Evolutionary conservation across 2,329 filamentous ascomycete genomes (phyloP).

Genomic region (Sclerotinia subarctica): DNA sequence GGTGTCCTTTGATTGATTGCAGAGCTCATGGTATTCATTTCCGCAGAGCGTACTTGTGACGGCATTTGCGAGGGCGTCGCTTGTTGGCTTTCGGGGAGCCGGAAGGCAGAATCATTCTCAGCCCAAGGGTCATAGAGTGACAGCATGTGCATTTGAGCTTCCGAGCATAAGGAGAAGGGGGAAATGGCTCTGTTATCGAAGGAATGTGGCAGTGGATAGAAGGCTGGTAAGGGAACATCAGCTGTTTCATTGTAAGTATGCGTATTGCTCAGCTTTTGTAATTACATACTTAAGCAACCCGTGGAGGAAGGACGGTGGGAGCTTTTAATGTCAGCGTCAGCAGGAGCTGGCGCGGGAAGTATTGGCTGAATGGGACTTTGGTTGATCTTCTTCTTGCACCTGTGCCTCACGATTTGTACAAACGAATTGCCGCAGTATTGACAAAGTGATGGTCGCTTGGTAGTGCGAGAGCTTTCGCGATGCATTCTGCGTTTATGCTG

Average conservation of each 20-base stretch:
- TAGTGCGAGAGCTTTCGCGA: no score
- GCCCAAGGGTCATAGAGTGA: no score
- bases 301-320: background rate
- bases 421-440: background rate
- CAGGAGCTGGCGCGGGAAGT: background rate
- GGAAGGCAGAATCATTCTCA: no score
- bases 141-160: background rate
- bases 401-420: background rate
- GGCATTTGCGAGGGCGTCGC: background rate
- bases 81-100: background rate
- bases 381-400: background rate
- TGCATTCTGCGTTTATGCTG: background rate
- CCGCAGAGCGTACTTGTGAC: no score
- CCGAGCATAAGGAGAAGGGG: background rate
- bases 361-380: background rate
- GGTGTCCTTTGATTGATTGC: background rate
- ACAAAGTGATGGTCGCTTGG: background rate
- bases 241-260: background rate
- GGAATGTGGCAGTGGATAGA: background rate
- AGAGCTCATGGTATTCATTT: no score
- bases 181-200: background rate
- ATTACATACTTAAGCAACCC: background rate
- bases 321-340: background rate
- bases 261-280: background rate
- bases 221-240: background rate